Evolutionary conservation across 148 eudicot species (phyloP).

Genomic region (Fallopia convolvulus): DNA sequence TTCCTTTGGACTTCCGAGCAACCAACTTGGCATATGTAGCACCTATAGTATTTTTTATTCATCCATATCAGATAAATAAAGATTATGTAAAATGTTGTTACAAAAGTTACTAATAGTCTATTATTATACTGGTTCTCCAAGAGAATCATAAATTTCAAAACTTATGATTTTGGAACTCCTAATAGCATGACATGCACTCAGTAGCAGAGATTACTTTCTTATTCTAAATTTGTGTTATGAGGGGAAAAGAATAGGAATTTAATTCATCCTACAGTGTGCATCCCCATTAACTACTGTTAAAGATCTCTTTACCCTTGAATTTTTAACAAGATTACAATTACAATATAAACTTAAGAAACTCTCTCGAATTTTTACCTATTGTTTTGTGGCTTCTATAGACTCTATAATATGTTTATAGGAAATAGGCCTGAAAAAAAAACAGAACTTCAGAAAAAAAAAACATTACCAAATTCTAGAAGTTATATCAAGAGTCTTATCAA

Average conservation of each 20-base stretch:
- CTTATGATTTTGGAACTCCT: neutral
- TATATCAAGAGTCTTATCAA: slow-evolving; percentile 3
- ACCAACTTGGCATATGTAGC: slow-evolving; percentile 55
- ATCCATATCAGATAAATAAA: neutral
- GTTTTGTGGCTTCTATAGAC: neutral
- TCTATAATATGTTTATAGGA: neutral
- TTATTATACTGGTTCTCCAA: neutral
- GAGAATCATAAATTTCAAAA: neutral
- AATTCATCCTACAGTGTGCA: neutral
- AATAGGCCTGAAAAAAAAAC: neutral
- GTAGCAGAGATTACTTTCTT: neutral
- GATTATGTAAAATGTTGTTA: neutral
- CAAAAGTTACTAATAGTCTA: neutral
- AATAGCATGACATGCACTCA: neutral
- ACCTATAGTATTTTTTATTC: slow-evolving; percentile 26
- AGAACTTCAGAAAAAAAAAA: neutral
- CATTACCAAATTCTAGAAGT: neutral
- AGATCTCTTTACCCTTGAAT: neutral
- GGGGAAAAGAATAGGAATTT: neutral
- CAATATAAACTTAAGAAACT: neutral
- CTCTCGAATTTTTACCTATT: neutral
- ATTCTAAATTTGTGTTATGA: neutral
- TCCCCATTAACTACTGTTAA: neutral
- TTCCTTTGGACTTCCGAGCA: slow-evolving; percentile 84
- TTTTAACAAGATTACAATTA: neutral